Percentiles rank a stretch among this genome's conserved stretches.
Conservation (phyloP, 176 grass and related monocot species). For the Aegilops longissima region DNA sequence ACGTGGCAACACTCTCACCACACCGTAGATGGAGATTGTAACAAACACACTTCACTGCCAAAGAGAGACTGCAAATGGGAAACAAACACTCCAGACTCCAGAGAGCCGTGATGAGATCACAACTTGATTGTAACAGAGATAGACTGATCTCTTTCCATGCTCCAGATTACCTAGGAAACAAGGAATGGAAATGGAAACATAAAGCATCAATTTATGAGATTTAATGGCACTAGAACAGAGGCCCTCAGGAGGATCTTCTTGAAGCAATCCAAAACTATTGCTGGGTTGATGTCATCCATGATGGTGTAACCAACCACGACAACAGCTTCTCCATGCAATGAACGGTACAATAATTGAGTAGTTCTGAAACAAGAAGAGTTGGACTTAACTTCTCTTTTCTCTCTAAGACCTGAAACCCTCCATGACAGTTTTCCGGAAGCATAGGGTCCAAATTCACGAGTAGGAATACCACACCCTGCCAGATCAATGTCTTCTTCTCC, state of each 20-base stretch:
- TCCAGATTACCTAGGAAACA: neutral
- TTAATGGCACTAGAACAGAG: neutral
- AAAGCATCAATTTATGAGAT: too few species aligned
- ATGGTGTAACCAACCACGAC: neutral
- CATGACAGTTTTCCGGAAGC: neutral
- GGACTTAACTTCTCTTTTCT: too few species aligned
- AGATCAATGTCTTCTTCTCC: neutral
- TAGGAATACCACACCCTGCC: neutral
- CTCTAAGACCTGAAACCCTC: neutral
- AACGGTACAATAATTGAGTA: too few species aligned
- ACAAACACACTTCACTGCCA: neutral
- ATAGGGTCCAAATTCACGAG: too few species aligned
- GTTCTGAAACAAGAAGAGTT: too few species aligned
- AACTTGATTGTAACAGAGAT: neutral
- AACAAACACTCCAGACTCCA: neutral
- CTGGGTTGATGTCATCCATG: neutral
- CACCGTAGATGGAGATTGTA: neutral
- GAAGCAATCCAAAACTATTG: neutral
- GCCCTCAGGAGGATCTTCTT: conserved; percentile 10
- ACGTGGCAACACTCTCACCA: neutral
- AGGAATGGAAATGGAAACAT: neutral
- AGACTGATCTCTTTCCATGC: neutral
- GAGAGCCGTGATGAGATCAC: neutral
- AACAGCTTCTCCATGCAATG: too few species aligned
- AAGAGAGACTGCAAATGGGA: neutral